These are phyloP conservation scores for Cydonia oblonga DNA, from an alignment of 331 rosid genomes.

Conservation along the genomic window DNA sequence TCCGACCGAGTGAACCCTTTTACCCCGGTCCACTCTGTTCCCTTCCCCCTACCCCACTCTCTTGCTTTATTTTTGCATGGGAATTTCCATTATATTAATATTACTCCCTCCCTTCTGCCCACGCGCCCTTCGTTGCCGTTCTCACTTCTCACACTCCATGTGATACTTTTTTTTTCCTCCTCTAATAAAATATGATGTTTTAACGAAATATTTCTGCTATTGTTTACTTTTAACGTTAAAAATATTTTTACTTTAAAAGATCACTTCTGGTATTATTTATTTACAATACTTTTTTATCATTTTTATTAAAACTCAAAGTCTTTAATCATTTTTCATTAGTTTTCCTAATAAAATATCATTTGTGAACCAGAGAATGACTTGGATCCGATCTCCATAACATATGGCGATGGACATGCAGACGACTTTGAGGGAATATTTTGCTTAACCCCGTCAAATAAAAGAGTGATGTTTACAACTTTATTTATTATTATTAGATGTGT, in stretches of 20 bases:
- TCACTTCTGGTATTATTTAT: fast-evolving
- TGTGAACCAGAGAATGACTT: background rate
- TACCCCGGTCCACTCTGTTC: slow-evolving; percentile 32
- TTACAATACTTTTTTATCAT: too few species aligned
- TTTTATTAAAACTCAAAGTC: too few species aligned
- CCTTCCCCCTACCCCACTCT: slow-evolving; percentile 34
- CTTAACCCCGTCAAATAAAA: too few species aligned
- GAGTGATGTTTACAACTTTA: too few species aligned
- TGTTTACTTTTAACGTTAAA: fast-evolving
- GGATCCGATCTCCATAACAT: background rate
- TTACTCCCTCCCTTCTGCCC: slow-evolving; percentile 13
- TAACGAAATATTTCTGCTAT: fast-evolving
- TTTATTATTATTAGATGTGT: too few species aligned
- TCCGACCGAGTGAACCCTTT: slow-evolving; percentile 15
- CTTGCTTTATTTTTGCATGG: slow-evolving; percentile 31
- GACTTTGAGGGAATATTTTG: too few species aligned
- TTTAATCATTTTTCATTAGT: too few species aligned
- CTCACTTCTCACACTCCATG: too few species aligned
- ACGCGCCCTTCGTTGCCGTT: slow-evolving; percentile 30
- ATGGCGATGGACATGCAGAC: background rate
- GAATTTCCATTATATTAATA: background rate
- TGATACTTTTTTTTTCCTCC: background rate
- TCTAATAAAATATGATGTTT: background rate
- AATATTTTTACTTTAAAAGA: fast-evolving
- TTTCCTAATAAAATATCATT: background rate